phyloP scores from a whole-genome alignment of 2,329 filamentous ascomycete species.

The Pseudogymnoascus sp. region DNA sequence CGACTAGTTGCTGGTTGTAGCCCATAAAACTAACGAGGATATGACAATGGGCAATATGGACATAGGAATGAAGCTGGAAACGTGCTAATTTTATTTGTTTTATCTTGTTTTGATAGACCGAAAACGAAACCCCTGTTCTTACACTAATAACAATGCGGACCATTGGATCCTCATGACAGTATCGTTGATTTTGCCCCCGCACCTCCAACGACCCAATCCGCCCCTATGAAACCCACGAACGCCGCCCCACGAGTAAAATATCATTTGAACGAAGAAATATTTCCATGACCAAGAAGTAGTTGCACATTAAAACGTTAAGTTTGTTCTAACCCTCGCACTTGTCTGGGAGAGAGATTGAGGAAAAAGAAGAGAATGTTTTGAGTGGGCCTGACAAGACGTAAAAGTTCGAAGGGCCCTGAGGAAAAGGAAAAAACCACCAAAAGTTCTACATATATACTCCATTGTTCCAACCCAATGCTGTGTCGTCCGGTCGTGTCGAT shows the following conservation, averaged over 20 bases:
- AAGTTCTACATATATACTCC: background rate
- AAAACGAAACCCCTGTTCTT: constrained; percentile 6
- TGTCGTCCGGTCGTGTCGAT: background rate
- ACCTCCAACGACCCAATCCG: background rate
- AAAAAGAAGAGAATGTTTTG: background rate
- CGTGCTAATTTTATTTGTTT: background rate
- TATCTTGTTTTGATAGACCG: background rate
- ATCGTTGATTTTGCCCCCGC: background rate
- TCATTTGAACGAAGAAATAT: constrained; percentile 1
- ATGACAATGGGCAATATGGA: background rate
- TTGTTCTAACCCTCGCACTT: constrained; percentile 7
- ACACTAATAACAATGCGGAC: background rate
- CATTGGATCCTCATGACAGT: background rate
- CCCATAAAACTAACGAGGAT: background rate
- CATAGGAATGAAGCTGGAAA: background rate
- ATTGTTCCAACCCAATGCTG: background rate
- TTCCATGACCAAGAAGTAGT: background rate
- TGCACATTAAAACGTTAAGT: background rate
- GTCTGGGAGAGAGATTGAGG: background rate
- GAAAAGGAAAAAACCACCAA: constrained; percentile 3
- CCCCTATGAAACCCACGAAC: background rate
- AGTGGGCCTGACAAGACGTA: constrained; percentile 3
- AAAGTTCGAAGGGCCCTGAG: background rate
- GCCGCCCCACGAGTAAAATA: background rate
- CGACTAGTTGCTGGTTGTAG: background rate